Evolutionary conservation across 176 grass and related monocot species (phyloP), one percentile per base, ranked within the genome.

Genomic region (Musa troglodytarum): DNA sequence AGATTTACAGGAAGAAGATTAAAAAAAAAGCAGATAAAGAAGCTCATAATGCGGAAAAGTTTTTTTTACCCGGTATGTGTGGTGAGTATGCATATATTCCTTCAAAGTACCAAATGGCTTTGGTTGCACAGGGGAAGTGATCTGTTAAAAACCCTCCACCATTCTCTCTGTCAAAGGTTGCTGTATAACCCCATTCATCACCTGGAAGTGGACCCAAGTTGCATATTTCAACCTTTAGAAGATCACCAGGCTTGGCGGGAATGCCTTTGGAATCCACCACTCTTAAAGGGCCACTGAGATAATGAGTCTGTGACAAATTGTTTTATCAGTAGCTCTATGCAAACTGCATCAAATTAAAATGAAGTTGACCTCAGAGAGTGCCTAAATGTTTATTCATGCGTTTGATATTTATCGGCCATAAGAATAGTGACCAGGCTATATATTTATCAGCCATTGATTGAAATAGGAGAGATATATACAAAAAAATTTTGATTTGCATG

Each of bases 51-150:
- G 1, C 10, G 23, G 65, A 34, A 78, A 76, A 43, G 15, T 14
- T 69, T 58, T 74, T 14, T 69, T 58, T 74, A 87, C 90, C 90
- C 81, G 88, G 90, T 73, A 98, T 93, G 63, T 93, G 85, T 74
- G 88, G 94, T 17, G 90, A 98, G 80, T 89, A 84, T 74, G 90
- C 90, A 78, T 89, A 93, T 82, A 93, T 98, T 87, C 88, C 90
- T 93, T 98, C 88, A 53, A 98, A 98, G 82, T 98, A 98, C 94
- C 94, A 98, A 71, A 98, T 93, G 13, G 82, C 86, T 79, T 98
- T 91, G 59, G 88, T 91, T 78, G 90, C 94, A 80, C 53, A 81
- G 52, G 94, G 94, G 62, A 98, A 91, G 73, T 98, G 88, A 10
- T 91, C 94, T 1, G 88, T 98, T 83, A 98, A 81, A 77, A 93